Evolutionary conservation across 1,284 basidiomycete genomes (phyloP), one percentile per base, ranked within the genome.

Genomic region (Phellopilus nigrolimitatus): DNA sequence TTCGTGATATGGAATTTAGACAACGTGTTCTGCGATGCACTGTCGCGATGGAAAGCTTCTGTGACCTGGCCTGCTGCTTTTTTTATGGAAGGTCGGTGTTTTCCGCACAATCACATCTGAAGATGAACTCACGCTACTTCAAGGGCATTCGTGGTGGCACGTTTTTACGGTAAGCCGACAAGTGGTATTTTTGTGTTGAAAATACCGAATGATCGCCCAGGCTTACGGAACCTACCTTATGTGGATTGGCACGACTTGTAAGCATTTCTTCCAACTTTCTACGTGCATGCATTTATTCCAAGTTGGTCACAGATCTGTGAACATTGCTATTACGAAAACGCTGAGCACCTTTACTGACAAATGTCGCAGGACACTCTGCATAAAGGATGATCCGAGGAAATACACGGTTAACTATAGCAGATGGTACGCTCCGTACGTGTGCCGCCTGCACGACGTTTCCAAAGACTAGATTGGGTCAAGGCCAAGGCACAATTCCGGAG

Each of bases 91-190:
- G 82, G 80, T 72, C 50, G 30, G 65, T 15, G 12, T 36, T 19
- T 40, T 28, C n/a, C 27, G 33, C 34, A 27, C 19, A 33, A 27
- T 10, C 25, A 6, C 31, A 13, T 2, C 44, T 0, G 25, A 9
- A 12, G n/a, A 38, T 12, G 17, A 51, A 6, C 34, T 25, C 38
- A 13, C 13, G 34, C 12, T 37, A 9, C 40, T 31, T 33, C 7
- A 15, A 80, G 79, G 80, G 7, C 82, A 86, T 60, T 76, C 81
- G 1, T 84, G 83, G 83, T 86, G 83, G 82, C 82, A 86, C 64
- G 59, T 84, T 15, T 66, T 84, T n/a, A 83, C 81, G 9, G 79
- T 79, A 30, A 37, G 50, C 15, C 25, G n/a, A 17, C 27, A 24
- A 38, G 9, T 10, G 4, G 38, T 33, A 17, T 43, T 41, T 24